Evolutionary conservation across 2,329 filamentous ascomycete genomes (phyloP), one percentile per base, ranked within the genome.

Genomic region (Exophiala sideris): DNA sequence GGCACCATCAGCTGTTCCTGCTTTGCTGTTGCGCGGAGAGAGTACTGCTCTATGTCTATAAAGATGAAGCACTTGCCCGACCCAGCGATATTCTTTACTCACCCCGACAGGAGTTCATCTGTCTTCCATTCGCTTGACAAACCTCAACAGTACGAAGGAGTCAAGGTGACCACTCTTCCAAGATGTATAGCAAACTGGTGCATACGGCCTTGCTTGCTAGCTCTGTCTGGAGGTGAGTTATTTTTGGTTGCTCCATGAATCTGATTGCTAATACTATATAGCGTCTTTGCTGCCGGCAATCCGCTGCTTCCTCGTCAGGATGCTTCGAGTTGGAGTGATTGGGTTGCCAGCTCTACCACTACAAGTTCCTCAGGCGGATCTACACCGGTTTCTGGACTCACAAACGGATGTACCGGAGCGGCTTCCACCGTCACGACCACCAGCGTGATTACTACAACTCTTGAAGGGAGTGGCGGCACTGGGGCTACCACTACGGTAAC

Each of bases 121-220:
- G 41, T 44, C 41, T 44, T 24, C 41, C 41, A 32, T 32, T 44
- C 41, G 41, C 29, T 44, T 44, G 24, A 24, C 9, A 44, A 44
- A 44, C 20, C n/a, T 21, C n/a, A 14, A 24, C 24, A 4, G 4
- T 5, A 29, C 7, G 9, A 42, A 21, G 41, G 41, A 20, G 21
- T 29, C 20, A 44, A 11, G 41, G 21, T 24, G 1, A 29, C 8
- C 21, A 9, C 21, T 44, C 41, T n/a, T 44, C 41, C 12, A 44
- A 18, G 9, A 44, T 44, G 41, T 44, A 24, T n/a, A 18, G 41
- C 41, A 44, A 32, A 44, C 10, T 44, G 3, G 21, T 44, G 7
- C 21, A 44, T 20, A 24, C 41, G 21, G 41, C 41, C 21, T 44
- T 44, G 41, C 18, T 44, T 44, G 41, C 21, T 12, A 44, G 41